These are phyloP conservation scores for Globisporangium nagaii DNA, from an alignment of 352 stramenopile genomes.

Conservation along the genomic window DNA sequence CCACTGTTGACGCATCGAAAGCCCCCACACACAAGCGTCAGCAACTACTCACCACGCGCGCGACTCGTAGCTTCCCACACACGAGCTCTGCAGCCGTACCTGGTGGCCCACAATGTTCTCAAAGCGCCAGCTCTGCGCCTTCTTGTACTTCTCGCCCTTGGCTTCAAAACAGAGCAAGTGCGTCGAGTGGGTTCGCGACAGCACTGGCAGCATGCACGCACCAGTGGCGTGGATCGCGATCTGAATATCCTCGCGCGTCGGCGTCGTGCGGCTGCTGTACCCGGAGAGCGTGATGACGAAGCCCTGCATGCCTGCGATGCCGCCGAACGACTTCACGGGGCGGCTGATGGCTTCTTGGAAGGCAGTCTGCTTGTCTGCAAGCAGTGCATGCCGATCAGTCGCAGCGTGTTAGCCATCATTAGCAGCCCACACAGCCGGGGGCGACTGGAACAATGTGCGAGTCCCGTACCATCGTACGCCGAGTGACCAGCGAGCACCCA, in stretches of 20 bases:
- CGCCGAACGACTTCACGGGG: slow-evolving; percentile 57
- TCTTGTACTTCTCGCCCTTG: slow-evolving; percentile 83
- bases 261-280: slow-evolving; percentile 68
- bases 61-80: not conserved
- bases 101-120: slow-evolving; percentile 76
- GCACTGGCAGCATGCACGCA: slow-evolving; percentile 78
- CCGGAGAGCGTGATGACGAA: slow-evolving; percentile 83
- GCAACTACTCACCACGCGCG: not conserved
- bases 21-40: slow-evolving; percentile 1
- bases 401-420: not conserved
- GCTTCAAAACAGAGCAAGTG: slow-evolving; percentile 77
- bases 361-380: slow-evolving; percentile 13
- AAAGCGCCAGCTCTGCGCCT: slow-evolving; percentile 74
- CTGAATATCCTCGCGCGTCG: slow-evolving; percentile 78
- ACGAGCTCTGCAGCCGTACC: slow-evolving; percentile 23
- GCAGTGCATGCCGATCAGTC: not conserved
- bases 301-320: slow-evolving; percentile 68
- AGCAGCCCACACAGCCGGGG: not conserved
- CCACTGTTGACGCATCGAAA: slow-evolving; percentile 39
- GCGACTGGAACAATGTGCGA: not conserved
- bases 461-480: slow-evolving; percentile 19
- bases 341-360: slow-evolving; percentile 52
- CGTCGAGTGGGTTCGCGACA: slow-evolving; percentile 78
- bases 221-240: slow-evolving; percentile 78
- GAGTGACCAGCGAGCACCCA: slow-evolving; percentile 62